Base-by-base conservation (phyloP, 352 stramenopile species). In the Pythium insidiosum region DNA sequence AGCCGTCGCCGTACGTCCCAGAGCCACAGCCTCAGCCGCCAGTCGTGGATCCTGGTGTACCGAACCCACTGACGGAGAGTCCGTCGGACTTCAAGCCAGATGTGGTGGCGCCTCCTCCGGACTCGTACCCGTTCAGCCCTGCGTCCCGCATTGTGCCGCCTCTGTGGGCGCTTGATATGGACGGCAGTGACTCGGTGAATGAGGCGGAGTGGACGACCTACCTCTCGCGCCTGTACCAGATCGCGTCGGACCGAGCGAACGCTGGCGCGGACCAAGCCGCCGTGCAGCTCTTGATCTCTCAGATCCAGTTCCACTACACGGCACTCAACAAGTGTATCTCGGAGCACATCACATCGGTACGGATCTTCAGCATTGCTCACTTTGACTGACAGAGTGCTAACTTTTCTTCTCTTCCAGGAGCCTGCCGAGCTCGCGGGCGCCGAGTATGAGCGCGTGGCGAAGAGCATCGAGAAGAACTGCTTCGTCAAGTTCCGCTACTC, bases 401-500 rank as follows among this genome's bases (percentile, higher is more conserved):
- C 18, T 26, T 38, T 11, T 20, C n/a, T 31, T 23, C 28, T 21
- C 19, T 12, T 15, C 4, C 20, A 37, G 16, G 31, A 36, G 5
- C 7, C 30, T 12, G 22, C 43, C 5, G 18, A 16, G 7, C 4
- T 47, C 15, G 12, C 3, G 5, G 20, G 20, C 7, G 5, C 25
- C 13, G 23, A 29, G 33, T 52, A 30, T 28, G 26, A 42, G 12
- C 3, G 4, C 5, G 23, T 56, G 16, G 30, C 39, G 4, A 16
- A 43, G 3, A 43, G 48, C 13, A 47, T 75, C 37, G 38, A 75
- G 24, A 22, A 21, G 6, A 51, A 48, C 37, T 78, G 68, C 61
- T 68, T 68, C 50, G 44, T 79, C 53, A 70, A 68, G 51, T 66
- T 79, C 41, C 61, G 61, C 41, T 79, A 79, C 53, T 73, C 63